phyloP scores from a whole-genome alignment of 768 basidiomycete genomes.

The Dacryopinax primogenitus region DNA sequence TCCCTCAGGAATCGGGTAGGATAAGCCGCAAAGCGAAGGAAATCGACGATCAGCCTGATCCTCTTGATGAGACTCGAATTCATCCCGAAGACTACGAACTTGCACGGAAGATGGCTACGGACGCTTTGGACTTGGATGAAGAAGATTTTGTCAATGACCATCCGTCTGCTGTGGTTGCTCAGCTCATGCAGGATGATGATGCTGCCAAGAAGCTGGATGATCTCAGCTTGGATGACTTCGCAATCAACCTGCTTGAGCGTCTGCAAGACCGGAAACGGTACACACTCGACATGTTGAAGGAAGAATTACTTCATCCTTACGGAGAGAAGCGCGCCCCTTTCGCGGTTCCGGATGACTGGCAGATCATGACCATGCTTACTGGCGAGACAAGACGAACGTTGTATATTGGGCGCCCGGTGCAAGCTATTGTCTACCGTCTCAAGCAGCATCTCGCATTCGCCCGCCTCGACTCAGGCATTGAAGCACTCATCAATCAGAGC shows the following conservation, averaged over 20 bases:
- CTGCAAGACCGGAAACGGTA: slow-evolving; percentile 78
- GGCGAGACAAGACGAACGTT: slow-evolving; percentile 78
- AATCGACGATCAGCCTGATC: slow-evolving; percentile 64
- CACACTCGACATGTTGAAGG: slow-evolving; percentile 75
- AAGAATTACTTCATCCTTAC: slow-evolving; percentile 71
- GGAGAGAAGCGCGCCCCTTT: slow-evolving; percentile 60
- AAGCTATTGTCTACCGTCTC: slow-evolving; percentile 51
- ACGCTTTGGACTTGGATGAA: slow-evolving; percentile 93
- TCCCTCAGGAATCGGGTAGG: slow-evolving; percentile 59
- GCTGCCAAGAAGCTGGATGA: slow-evolving; percentile 71
- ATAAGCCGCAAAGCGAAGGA: slow-evolving; percentile 47
- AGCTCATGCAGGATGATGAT: slow-evolving; percentile 73
- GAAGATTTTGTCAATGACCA: slow-evolving; percentile 83
- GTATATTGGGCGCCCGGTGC: slow-evolving; percentile 65
- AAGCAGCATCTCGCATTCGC: slow-evolving; percentile 43
- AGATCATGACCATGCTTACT: slow-evolving; percentile 87
- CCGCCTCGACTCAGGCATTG: slow-evolving; percentile 86
- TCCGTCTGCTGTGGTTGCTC: slow-evolving; percentile 74
- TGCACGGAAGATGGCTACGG: slow-evolving; percentile 95
- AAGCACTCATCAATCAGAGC: slow-evolving; percentile 55
- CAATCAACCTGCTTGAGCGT: slow-evolving; percentile 74
- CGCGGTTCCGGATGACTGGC: slow-evolving; percentile 52
- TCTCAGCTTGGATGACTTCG: slow-evolving; percentile 91
- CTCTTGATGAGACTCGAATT: slow-evolving; percentile 87
- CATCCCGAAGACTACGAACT: slow-evolving; percentile 97